Evolutionary conservation across 2,329 filamentous ascomycete genomes (phyloP).

Genomic region (Drechslerella coelobrocha): DNA sequence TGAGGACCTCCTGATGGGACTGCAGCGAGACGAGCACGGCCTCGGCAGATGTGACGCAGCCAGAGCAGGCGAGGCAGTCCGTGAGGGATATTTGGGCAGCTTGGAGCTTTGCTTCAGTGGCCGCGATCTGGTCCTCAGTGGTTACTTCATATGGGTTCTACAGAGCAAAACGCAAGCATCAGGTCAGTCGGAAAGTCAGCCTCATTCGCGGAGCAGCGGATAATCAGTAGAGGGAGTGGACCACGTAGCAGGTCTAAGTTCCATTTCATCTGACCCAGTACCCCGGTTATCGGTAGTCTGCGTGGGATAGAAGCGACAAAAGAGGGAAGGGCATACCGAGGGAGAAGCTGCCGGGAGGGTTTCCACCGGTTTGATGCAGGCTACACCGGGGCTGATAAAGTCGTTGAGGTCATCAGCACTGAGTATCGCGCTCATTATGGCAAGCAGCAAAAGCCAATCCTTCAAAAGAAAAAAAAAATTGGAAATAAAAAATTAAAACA

Average conservation of each 20-base stretch:
- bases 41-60: conserved; percentile 96
- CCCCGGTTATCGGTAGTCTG: neutral
- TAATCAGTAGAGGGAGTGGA: conserved; percentile 23
- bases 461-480: too few species aligned
- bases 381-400: conserved; percentile 96
- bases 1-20: conserved; percentile 88
- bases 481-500: too few species aligned
- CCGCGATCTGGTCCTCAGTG: conserved; percentile 78
- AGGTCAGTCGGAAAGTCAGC: conserved; percentile 33
- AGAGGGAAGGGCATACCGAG: conserved; percentile 58
- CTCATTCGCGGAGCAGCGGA: conserved; percentile 32
- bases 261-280: too few species aligned
- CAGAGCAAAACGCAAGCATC: neutral
- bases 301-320: conserved; percentile 12
- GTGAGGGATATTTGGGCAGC: conserved; percentile 94
- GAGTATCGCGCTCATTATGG: conserved; percentile 90
- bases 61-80: conserved; percentile 95
- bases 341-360: conserved; percentile 73
- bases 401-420: conserved; percentile 97
- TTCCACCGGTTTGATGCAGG: conserved; percentile 97
- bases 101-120: conserved; percentile 63
- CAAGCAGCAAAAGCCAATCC: neutral
- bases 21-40: conserved; percentile 95
- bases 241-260: conserved; percentile 35
- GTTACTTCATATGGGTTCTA: conserved; percentile 81